phyloP scores from a whole-genome alignment of 2,329 filamentous ascomycete species.

The Cadophora malorum region DNA sequence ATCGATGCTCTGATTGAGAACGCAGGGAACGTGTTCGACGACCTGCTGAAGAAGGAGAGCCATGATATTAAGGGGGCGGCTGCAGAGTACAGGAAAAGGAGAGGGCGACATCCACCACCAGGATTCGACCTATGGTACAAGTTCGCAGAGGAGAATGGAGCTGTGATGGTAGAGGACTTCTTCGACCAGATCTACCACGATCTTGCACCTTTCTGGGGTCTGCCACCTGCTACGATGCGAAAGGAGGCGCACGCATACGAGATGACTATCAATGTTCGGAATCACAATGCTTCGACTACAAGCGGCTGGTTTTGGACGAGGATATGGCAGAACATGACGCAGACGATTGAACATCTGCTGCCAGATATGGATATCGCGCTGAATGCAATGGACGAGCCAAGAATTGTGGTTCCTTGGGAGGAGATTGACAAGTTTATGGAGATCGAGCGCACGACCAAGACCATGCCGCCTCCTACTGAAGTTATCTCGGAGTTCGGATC shows the following conservation, averaged over 20 bases:
- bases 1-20: constrained; percentile 53
- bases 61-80: constrained; percentile 54
- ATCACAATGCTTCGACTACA: constrained; percentile 56
- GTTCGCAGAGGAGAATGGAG: constrained; percentile 57
- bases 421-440: constrained; percentile 58
- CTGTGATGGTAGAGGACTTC: constrained; percentile 66
- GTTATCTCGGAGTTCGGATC: constrained; percentile 57
- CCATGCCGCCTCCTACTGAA: constrained; percentile 64
- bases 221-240: constrained; percentile 53
- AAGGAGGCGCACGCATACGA: constrained; percentile 61
- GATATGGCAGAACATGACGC: constrained; percentile 48
- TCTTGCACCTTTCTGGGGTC: constrained; percentile 54
- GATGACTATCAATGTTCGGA: constrained; percentile 66
- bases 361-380: constrained; percentile 72
- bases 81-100: constrained; percentile 58
- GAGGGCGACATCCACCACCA: constrained; percentile 67
- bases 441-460: constrained; percentile 50
- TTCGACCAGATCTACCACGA: constrained; percentile 63
- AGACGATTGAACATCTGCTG: constrained; percentile 56
- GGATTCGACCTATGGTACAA: constrained; percentile 66
- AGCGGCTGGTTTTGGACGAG: constrained; percentile 51
- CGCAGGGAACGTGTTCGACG: constrained; percentile 49
- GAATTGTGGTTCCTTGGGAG: constrained; percentile 65
- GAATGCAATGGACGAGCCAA: constrained; percentile 68
- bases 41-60: constrained; percentile 50